A percentile compares a stretch with the other conserved stretches of the same genome.
Evolutionary conservation across 2,329 filamentous ascomycete species (phyloP).

Genomic region (Talaromyces piceae): DNA sequence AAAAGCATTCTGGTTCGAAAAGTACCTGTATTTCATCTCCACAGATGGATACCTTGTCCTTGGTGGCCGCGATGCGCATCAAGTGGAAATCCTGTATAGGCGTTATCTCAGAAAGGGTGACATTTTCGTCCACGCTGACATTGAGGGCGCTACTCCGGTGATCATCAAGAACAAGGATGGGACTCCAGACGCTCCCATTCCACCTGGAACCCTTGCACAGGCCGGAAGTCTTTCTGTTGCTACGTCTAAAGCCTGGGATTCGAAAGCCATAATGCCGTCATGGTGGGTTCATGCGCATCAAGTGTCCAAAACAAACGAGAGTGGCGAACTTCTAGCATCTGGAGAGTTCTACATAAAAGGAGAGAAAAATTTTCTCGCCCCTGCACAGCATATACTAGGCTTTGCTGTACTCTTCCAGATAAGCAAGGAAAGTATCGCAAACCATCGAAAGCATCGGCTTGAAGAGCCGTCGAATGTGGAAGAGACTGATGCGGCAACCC

Average conservation of each 20-base stretch:
- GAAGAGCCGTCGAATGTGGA: conserved; percentile 17
- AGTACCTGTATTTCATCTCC: conserved; percentile 91
- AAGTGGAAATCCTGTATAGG: conserved; percentile 88
- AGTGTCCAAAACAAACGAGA: conserved; percentile 74
- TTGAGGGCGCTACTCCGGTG: conserved; percentile 75
- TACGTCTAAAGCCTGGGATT: conserved; percentile 87
- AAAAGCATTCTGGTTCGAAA: conserved; percentile 90
- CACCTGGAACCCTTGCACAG: conserved; percentile 83
- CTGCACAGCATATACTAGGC: conserved; percentile 77
- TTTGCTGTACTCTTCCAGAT: conserved; percentile 83
- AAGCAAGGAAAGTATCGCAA: conserved; percentile 76
- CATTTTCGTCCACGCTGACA: conserved; percentile 82
- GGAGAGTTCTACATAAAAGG: conserved; percentile 77
- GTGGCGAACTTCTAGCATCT: conserved; percentile 69
- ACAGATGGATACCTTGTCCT: conserved; percentile 92
- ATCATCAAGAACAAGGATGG: conserved; percentile 81
- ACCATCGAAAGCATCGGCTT: conserved; percentile 67
- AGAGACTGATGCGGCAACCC: conserved; percentile 20
- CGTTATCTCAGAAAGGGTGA: conserved; percentile 82
- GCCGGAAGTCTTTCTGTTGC: conserved; percentile 79
- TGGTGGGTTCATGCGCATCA: conserved; percentile 93
- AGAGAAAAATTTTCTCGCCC: conserved; percentile 85
- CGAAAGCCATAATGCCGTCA: conserved; percentile 88
- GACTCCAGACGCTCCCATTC: conserved; percentile 75
- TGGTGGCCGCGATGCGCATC: conserved; percentile 72